Conservation (phyloP, 345 rosid species). For the Acer saccharum region DNA sequence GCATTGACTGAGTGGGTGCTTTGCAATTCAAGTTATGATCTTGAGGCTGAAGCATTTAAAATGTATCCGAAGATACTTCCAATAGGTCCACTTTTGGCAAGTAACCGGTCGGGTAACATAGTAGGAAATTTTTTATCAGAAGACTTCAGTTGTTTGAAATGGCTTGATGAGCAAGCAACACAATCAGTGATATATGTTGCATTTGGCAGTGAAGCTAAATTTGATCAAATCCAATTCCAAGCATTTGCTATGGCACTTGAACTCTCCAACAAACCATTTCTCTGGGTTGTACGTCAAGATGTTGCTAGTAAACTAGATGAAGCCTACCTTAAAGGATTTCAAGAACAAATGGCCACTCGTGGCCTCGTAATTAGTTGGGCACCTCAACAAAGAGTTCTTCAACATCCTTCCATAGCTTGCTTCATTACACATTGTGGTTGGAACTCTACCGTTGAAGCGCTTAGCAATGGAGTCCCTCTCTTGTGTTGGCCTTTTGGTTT, state of each 20-base stretch:
- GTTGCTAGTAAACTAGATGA: not conserved
- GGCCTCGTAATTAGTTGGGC: constrained; percentile 38
- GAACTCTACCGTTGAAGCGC: constrained; percentile 64
- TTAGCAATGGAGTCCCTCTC: constrained; percentile 51
- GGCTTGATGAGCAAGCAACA: constrained; percentile 37
- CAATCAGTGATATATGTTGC: constrained; percentile 42
- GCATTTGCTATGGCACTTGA: constrained; percentile 41
- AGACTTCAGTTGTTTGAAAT: constrained; percentile 30
- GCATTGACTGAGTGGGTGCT: constrained; percentile 42
- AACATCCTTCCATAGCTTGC: constrained; percentile 38
- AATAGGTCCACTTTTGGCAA: constrained; percentile 28
- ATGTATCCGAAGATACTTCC: constrained; percentile 13
- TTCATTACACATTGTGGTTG: constrained; percentile 63
- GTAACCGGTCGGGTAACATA: constrained; percentile 2
- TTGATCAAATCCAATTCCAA: constrained; percentile 23
- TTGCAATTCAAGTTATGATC: constrained; percentile 32
- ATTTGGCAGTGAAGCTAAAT: constrained; percentile 34
- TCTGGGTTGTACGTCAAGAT: constrained; percentile 20
- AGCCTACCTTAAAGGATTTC: constrained; percentile 18
- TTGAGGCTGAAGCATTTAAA: constrained; percentile 33
- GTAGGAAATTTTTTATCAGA: constrained; percentile 35
- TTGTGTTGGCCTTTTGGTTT: constrained; percentile 54
- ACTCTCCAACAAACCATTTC: constrained; percentile 19
- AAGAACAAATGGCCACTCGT: not conserved
- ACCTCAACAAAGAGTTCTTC: constrained; percentile 42